Conservation (phyloP, 2,329 filamentous ascomycete species). For the Calonectria naviculata region DNA sequence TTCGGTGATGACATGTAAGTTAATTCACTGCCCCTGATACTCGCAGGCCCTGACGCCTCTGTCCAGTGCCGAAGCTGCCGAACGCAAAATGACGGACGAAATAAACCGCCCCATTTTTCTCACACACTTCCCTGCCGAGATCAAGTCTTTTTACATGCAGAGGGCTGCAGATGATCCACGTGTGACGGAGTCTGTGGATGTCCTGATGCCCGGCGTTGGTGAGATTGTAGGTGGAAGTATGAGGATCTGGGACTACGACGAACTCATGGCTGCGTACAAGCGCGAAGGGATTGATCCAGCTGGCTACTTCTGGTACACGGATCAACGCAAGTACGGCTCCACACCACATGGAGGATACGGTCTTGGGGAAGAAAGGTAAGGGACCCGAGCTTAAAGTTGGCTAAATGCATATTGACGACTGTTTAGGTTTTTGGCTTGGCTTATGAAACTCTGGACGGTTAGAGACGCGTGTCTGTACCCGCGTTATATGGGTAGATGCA, state of each 20-base stretch:
- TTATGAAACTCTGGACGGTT: constrained; percentile 71
- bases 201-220: neutral
- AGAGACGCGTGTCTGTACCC: constrained; percentile 78
- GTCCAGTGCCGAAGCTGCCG: constrained; percentile 94
- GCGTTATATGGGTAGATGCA: too few relatives aligned
- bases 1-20: constrained; percentile 99
- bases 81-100: constrained; percentile 95
- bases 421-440: constrained; percentile 67
- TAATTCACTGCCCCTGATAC: too few relatives aligned
- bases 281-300: constrained; percentile 85
- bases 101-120: constrained; percentile 97
- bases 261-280: constrained; percentile 89
- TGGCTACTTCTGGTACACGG: constrained; percentile 98
- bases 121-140: constrained; percentile 95
- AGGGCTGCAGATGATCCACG: neutral
- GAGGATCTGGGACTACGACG: constrained; percentile 93
- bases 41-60: too few relatives aligned
- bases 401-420: neutral
- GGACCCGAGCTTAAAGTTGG: neutral
- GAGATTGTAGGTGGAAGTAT: constrained; percentile 72
- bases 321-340: constrained; percentile 88
- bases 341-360: constrained; percentile 96
- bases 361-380: constrained; percentile 81
- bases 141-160: constrained; percentile 60
- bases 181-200: neutral